Percentiles rank a stretch among this genome's conserved stretches.
Evolutionary conservation across 106 monocot species (phyloP).

Genomic region (Platanthera zijinensis): DNA sequence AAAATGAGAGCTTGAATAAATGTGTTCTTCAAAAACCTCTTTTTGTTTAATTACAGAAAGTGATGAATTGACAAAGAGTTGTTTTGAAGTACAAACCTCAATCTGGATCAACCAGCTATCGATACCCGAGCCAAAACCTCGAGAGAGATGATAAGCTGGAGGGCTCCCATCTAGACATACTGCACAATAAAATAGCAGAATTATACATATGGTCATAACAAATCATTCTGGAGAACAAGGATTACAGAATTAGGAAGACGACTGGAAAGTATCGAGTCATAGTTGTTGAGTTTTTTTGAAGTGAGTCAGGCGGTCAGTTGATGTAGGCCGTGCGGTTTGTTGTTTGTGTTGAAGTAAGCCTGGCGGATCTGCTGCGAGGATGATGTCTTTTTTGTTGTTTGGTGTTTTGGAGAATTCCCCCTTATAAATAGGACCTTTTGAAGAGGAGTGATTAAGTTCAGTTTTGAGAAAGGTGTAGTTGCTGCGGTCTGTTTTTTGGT

Average conservation of each 20-base stretch:
- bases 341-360: too few relatives aligned
- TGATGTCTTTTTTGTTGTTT: too few relatives aligned
- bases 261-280: neutral
- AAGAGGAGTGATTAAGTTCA: too few relatives aligned
- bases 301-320: too few relatives aligned
- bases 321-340: too few relatives aligned
- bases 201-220: neutral
- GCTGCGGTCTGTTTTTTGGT: too few relatives aligned
- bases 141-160: constrained; percentile 49
- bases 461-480: too few relatives aligned
- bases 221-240: neutral
- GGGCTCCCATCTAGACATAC: constrained; percentile 65
- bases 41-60: neutral
- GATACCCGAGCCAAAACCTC: constrained; percentile 41
- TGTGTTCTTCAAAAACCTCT: neutral
- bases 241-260: neutral
- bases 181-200: constrained; percentile 9
- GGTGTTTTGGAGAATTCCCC: too few relatives aligned
- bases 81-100: constrained; percentile 25
- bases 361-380: too few relatives aligned
- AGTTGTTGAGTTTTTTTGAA: neutral
- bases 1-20: neutral
- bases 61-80: neutral
- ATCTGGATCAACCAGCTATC: constrained; percentile 53
- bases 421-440: too few relatives aligned